Base-by-base conservation (phyloP, 352 stramenopile genomes). In the Phytophthora pisi region DNA sequence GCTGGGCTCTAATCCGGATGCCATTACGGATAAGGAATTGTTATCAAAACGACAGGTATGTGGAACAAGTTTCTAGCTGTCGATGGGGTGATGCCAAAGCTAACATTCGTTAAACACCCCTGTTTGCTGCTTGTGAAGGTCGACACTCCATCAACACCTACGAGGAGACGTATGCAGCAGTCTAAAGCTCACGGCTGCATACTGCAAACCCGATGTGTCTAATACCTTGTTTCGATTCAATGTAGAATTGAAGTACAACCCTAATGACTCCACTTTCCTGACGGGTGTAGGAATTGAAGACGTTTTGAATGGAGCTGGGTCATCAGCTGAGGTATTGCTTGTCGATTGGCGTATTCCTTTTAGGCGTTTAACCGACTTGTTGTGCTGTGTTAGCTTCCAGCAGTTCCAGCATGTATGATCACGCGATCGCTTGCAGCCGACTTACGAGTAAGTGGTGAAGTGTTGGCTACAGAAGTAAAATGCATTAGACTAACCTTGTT, bases 221-320 rank as follows among this genome's bases (percentile, higher is more conserved):
- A 51, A 49, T 16, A 7, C 43, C 23, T 13, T 62, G 7, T 38
- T n/a, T 57, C 11, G 46, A 45, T 46, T 40, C 10, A 30, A 30
- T 64, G 8, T 40, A 78, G 73, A 66, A 47, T 54, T 78, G 18
- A 68, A 65, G 11, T 75, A 86, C n/a, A 78, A 88, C 43, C 73
- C 70, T 5, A 85, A 72, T 16, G 82, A 94, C 61, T 75, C 81
- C n/a, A 94, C 84, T 4, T 94, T 92, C 40, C 57, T 94, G 47
- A 94, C 86, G 3, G 82, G 86, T 18, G 80, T 94, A 16, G 81
- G 79, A 1, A 88, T 93, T 46, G 85, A 91, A 69, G 82, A 90
- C 49, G 64, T 88, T 23, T 38, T 90, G 31, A 67, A 56, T 7
- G 64, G 58, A 13, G 66, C 64, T 2, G 57, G 69, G 11, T 63